These are phyloP conservation scores for Xerocomus potaroensis DNA, from an alignment of 768 basidiomycete species.

Conservation along the genomic window DNA sequence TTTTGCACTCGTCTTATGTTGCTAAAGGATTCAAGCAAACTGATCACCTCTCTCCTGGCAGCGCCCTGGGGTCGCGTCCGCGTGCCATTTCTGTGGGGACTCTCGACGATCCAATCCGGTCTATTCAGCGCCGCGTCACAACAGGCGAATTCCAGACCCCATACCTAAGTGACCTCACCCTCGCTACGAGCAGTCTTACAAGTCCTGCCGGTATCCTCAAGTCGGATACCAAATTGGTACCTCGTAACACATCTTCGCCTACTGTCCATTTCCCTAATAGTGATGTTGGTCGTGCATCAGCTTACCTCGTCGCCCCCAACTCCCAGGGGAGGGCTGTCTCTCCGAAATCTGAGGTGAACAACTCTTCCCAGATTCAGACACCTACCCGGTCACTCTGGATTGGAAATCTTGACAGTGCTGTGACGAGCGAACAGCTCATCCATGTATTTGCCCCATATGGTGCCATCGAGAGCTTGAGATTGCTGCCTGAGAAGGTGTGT, in stretches of 20 bases:
- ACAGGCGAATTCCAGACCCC: conserved; percentile 52
- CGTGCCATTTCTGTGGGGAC: conserved; percentile 88
- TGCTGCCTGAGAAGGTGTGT: conserved; percentile 92
- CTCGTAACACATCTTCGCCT: conserved; percentile 41
- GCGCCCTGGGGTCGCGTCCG: conserved; percentile 48
- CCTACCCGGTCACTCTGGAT: conserved; percentile 98
- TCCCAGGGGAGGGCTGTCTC: conserved; percentile 74
- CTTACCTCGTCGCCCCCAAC: conserved; percentile 66
- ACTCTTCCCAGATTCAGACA: conserved; percentile 76
- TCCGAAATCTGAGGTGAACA: conserved; percentile 67
- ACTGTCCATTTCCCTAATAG: conserved; percentile 70
- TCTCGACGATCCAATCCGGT: conserved; percentile 73
- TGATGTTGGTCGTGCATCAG: conserved; percentile 54
- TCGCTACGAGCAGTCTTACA: conserved; percentile 30
- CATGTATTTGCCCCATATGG: conserved; percentile 96
- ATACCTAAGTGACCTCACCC: conserved; percentile 54
- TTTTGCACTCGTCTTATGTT: conserved; percentile 56
- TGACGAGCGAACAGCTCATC: conserved; percentile 92
- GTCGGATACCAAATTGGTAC: conserved; percentile 47
- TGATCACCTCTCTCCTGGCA: conserved; percentile 58
- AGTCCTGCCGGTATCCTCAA: conserved; percentile 50
- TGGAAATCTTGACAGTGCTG: conserved; percentile 92
- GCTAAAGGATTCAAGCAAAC: conserved; percentile 69
- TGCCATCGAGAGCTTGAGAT: conserved; percentile 90
- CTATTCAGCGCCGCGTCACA: conserved; percentile 61